Evolutionary conservation across 1,284 basidiomycete genomes (phyloP), one percentile per base, ranked within the genome.

Genomic region (Rugosomyces carneus): DNA sequence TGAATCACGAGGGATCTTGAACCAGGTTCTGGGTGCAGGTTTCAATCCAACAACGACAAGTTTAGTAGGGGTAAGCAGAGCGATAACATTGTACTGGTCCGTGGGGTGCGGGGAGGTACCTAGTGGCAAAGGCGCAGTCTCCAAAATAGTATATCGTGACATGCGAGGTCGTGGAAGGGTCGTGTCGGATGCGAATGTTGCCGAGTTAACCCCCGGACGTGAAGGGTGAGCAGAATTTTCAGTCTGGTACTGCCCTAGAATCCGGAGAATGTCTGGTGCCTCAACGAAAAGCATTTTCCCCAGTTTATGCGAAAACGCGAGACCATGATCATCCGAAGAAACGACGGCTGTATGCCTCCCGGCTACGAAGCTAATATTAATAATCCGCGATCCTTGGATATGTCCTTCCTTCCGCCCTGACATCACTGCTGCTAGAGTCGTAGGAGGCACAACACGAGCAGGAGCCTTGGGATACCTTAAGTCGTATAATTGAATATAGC

Each of bases 211-310:
- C 27, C 53, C 46, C 26, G 54, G 47, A 31, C 40, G 34, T 40
- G 43, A 46, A 21, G 48, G 36, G 8, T 60, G 48, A 35, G 58
- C 54, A 24, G 40, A 48, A 41, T 67, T 69, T 29, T 80, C 76
- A 15, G 80, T 74, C 6, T 89, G 86, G 62, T 98, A 97, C 58
- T 86, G 88, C 0, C 96, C 96, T 3, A 98, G 76, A 50, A 99
- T 90, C 11, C 96, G 83, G 29, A 99, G 78, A 9, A 92, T 93
- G 62, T 99, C 96, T 35, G 89, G 87, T 7, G 93, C 94, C 45
- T 96, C 93, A 11, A 99, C 88, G 51, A 97, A 97, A 15, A 99
- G 75, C 5, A 99, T 87, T 59, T 92, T 94, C 15, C 96, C 94
- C 1, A 99, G 71, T 44, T 88, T 91, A 65, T 98, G 95, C 64